Evolutionary conservation across 148 eudicot species (phyloP), one percentile per base, ranked within the genome.

Genomic region (Vaccinium myrtillus): DNA sequence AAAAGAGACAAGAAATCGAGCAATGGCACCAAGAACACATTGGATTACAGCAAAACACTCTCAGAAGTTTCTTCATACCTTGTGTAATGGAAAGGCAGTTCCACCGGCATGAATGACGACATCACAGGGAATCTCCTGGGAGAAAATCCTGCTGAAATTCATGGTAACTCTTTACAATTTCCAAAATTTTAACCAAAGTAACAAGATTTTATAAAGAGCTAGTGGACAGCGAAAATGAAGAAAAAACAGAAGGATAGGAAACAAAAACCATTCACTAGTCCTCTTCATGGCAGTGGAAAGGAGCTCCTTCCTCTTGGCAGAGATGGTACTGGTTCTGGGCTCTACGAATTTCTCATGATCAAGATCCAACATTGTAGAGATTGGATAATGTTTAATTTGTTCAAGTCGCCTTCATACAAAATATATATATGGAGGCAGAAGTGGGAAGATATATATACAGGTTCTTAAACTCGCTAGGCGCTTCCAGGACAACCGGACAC

Each of bases 41-140:
- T 43, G 46, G 46, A 43, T 43, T 71, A 32, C 46, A 12, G 7
- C 8, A 32, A 71, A 32, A 27, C 8, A 5, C 13, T 30, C 19
- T 69, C 23, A 77, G 25, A 77, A 19, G 16, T 49, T 48, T 76
- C 49, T 18, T 0, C 50, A 13, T 81, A 94, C 97, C 98, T 95
- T 93, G 91, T 97, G 99, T 90, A 97, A 87, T n/a, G 95, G 85
- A 89, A 97, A 97, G 80, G 98, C 90, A 88, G 93, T 85, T 86
- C 89, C 94, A 46, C 90, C 96, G 65, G 88, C 96, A 74, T 75
- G 85, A 84, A 97, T 88, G 23, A 92, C 93, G 88, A 97, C 84
- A 88, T 97, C 99, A 86, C 98, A 94, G 1, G 95, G 95, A 84
- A 97, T 87, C 82, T 97, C 98, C 89, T 93, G 99, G 46, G 98